Conservation (phyloP, 2,329 filamentous ascomycete genomes). For the Purpureocillium takamizusanense region DNA sequence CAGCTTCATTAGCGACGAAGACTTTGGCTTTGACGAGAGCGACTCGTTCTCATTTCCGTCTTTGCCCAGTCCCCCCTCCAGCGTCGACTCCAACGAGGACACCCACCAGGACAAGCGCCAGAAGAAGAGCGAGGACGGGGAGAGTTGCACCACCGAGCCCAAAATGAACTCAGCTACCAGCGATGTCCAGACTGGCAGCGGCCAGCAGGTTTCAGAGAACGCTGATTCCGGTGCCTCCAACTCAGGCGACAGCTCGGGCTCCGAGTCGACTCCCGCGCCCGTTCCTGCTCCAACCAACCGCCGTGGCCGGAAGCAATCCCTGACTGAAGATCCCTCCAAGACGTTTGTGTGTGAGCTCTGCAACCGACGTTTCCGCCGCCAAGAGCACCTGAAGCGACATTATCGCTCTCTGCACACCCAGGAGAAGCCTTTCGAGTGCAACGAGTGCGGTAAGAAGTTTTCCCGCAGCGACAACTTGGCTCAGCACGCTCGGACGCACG, state of each 20-base stretch:
- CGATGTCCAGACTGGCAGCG: slow-evolving; percentile 22
- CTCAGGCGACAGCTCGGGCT: slow-evolving; percentile 31
- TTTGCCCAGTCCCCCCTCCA: slow-evolving; percentile 50
- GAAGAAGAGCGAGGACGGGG: slow-evolving; percentile 44
- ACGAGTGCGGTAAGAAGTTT: slow-evolving; percentile 98
- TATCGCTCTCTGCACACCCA: slow-evolving; percentile 97
- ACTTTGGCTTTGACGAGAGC: slow-evolving; percentile 66
- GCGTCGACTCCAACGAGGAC: slow-evolving; percentile 27
- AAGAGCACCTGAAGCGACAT: slow-evolving; percentile 97
- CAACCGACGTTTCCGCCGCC: slow-evolving; percentile 92
- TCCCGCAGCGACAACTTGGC: slow-evolving; percentile 95
- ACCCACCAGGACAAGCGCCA: slow-evolving; percentile 47
- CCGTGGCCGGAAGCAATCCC: slow-evolving; percentile 93
- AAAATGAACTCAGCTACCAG: slow-evolving; percentile 32
- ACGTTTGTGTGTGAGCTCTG: slow-evolving; percentile 95
- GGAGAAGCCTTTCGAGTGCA: slow-evolving; percentile 97
- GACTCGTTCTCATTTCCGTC: slow-evolving; percentile 50
- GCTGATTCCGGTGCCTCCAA: slow-evolving; percentile 27
- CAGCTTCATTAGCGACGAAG: slow-evolving; percentile 66
- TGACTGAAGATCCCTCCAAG: slow-evolving; percentile 97
- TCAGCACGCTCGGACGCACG: slow-evolving; percentile 91
- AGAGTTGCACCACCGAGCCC: slow-evolving; percentile 22
- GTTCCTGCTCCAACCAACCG: slow-evolving; percentile 62
- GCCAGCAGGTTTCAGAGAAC: slow-evolving; percentile 26
- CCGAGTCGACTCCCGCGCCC: slow-evolving; percentile 32